A percentile compares a stretch with the other conserved stretches of the same genome.
These are phyloP conservation scores for Ophiosphaerella herpotricha DNA, from an alignment of 2,329 filamentous ascomycete genomes.

Conservation along the genomic window DNA sequence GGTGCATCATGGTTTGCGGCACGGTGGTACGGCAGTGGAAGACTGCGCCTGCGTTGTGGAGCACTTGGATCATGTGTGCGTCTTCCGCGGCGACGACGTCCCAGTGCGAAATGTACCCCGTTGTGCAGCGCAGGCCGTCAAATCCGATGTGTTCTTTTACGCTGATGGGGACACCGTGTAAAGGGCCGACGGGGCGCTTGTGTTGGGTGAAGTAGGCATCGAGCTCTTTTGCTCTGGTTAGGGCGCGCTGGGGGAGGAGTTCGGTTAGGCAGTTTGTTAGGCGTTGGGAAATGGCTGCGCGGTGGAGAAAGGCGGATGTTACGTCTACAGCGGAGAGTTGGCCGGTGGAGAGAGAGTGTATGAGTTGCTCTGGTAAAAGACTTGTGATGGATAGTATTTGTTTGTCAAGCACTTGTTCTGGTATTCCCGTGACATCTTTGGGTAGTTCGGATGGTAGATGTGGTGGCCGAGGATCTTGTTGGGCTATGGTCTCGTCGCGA, in stretches of 20 bases:
- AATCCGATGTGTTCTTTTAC: conserved; percentile 60
- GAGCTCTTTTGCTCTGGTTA: conserved; percentile 47
- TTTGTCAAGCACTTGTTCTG: conserved; percentile 19
- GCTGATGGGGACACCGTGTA: conserved; percentile 59
- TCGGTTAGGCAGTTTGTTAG: conserved; percentile 29
- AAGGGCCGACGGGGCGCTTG: conserved; percentile 47
- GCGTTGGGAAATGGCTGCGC: conserved; percentile 32
- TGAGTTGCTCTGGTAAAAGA: conserved; percentile 25
- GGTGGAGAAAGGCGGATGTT: conserved; percentile 30
- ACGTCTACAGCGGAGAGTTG: conserved; percentile 29
- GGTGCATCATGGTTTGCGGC: conserved; percentile 59
- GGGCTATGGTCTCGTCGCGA: conserved; percentile 29
- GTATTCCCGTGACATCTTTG: conserved; percentile 22
- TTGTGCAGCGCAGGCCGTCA: conserved; percentile 54
- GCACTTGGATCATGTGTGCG: conserved; percentile 55
- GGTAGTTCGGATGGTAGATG: conserved; percentile 25
- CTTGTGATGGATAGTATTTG: conserved; percentile 22
- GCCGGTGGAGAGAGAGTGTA: conserved; percentile 19
- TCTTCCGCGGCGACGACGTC: conserved; percentile 53
- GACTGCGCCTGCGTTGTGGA: conserved; percentile 56
- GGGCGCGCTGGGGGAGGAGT: conserved; percentile 44
- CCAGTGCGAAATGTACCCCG: conserved; percentile 57
- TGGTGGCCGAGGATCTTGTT: conserved; percentile 21
- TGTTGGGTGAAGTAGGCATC: conserved; percentile 47
- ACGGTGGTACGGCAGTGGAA: conserved; percentile 60